Conservation (phyloP, 1,139 yeast genomes). For the Pneumocystis oryctolagi region DNA sequence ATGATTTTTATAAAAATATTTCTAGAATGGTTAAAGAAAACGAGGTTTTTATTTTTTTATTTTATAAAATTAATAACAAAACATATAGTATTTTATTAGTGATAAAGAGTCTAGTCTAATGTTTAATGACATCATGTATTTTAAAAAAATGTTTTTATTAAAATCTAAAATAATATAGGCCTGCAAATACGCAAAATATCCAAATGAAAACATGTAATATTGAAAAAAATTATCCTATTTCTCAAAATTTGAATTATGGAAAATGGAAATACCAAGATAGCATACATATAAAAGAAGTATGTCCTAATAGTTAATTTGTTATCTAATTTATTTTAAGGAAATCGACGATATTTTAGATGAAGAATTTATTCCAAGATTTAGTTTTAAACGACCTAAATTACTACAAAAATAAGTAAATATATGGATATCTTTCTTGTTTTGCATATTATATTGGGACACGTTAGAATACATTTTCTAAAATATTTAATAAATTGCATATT, state of each 20-base stretch:
- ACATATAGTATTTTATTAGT: not conserved
- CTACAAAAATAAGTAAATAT: not conserved
- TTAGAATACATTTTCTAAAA: not conserved
- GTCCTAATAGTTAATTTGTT: not conserved
- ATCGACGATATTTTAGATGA: not conserved
- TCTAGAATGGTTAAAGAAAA: not conserved
- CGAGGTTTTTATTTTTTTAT: not conserved
- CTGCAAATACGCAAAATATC: not conserved
- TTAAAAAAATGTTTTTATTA: not conserved
- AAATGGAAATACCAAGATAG: not conserved
- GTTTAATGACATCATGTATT: not conserved
- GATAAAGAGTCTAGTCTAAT: not conserved
- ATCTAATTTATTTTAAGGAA: not conserved
- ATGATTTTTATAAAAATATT: not conserved
- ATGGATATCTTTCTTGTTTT: not conserved
- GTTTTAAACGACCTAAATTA: not conserved
- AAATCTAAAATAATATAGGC: not conserved
- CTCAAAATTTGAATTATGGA: not conserved
- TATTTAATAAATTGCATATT: not conserved
- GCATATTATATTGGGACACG: not conserved
- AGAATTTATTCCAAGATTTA: not conserved
- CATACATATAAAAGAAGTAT: not conserved
- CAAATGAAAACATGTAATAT: not conserved
- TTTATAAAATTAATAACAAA: not conserved
- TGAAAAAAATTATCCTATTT: not conserved